Conservation (phyloP, 23 red algal species). For the Pyropia haitanensis region DNA sequence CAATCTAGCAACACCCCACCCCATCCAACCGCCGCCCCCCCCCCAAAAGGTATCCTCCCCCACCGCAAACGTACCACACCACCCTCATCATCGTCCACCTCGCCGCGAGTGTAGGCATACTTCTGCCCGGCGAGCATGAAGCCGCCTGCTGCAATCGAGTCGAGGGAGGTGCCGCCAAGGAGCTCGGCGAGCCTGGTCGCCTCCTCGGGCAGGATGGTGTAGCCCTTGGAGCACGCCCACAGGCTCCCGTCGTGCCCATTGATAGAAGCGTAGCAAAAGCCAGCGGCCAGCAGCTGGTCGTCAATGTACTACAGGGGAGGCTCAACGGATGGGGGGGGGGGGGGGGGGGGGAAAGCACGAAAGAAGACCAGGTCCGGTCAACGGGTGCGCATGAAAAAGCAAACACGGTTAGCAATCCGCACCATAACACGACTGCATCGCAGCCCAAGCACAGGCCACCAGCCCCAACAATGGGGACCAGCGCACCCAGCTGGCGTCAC, state of each 20-base stretch:
- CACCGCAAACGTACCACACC: background rate
- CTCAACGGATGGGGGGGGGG: too few species aligned
- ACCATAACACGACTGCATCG: too few species aligned
- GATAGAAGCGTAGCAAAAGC: slow-evolving; percentile 48
- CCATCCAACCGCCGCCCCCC: too few species aligned
- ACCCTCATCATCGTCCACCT: slow-evolving; percentile 44
- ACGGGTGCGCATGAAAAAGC: too few species aligned
- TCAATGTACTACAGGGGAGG: slow-evolving; percentile 18
- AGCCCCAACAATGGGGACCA: too few species aligned
- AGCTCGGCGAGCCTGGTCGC: slow-evolving; percentile 14
- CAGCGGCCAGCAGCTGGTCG: slow-evolving; percentile 25
- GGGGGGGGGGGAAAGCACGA: too few species aligned
- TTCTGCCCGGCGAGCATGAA: slow-evolving; percentile 33
- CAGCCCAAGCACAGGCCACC: too few species aligned
- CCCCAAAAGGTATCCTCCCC: too few species aligned
- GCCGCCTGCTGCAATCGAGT: slow-evolving; percentile 14
- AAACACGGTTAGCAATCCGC: too few species aligned
- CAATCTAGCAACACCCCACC: too few species aligned
- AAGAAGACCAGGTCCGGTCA: too few species aligned
- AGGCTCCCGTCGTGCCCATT: slow-evolving; percentile 17
- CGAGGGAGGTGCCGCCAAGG: slow-evolving; percentile 13
- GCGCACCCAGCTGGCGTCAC: too few species aligned
- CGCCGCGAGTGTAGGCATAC: slow-evolving; percentile 33
- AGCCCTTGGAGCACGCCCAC: slow-evolving; percentile 22
- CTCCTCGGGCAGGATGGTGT: slow-evolving; percentile 31